phyloP scores from a whole-genome alignment of 306 rosid species.

The Gynostemma pentaphyllum region DNA sequence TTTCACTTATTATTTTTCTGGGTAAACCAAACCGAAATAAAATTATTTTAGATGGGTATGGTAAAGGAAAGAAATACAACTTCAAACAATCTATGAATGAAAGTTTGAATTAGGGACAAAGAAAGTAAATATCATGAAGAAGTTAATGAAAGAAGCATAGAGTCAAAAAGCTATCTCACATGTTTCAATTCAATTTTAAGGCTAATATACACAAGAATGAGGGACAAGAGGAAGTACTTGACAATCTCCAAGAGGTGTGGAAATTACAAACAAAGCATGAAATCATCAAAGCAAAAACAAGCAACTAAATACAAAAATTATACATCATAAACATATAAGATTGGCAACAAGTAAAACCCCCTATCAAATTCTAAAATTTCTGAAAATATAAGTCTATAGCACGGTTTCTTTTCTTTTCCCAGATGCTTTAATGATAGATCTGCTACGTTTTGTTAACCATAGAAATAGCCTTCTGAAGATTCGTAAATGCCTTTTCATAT shows the following conservation, averaged over 20 bases:
- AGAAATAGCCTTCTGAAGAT: slow-evolving; percentile 56
- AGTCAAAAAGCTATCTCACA: background rate
- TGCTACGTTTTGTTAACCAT: slow-evolving; percentile 12
- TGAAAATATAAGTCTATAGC: background rate
- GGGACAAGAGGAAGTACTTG: background rate
- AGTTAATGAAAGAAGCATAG: too few relatives aligned
- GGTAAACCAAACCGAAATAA: too few relatives aligned
- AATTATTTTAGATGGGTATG: too few relatives aligned
- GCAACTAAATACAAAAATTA: background rate
- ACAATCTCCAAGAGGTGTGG: background rate
- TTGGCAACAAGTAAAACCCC: background rate
- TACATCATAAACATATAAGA: background rate
- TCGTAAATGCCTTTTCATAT: slow-evolving; percentile 54
- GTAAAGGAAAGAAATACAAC: too few relatives aligned
- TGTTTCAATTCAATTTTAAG: background rate
- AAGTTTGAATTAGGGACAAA: too few relatives aligned
- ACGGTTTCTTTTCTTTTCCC: background rate
- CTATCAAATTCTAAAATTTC: background rate
- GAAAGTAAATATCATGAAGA: too few relatives aligned
- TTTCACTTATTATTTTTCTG: too few relatives aligned
- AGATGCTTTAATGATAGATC: background rate
- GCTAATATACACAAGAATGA: background rate
- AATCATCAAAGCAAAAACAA: background rate
- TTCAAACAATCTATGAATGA: too few relatives aligned
- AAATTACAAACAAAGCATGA: background rate